Percentiles rank a stretch among this genome's conserved stretches.
These are phyloP conservation scores for Pestalotiopsis sp. DNA, from an alignment of 2,329 filamentous ascomycete genomes.

Conservation along the genomic window DNA sequence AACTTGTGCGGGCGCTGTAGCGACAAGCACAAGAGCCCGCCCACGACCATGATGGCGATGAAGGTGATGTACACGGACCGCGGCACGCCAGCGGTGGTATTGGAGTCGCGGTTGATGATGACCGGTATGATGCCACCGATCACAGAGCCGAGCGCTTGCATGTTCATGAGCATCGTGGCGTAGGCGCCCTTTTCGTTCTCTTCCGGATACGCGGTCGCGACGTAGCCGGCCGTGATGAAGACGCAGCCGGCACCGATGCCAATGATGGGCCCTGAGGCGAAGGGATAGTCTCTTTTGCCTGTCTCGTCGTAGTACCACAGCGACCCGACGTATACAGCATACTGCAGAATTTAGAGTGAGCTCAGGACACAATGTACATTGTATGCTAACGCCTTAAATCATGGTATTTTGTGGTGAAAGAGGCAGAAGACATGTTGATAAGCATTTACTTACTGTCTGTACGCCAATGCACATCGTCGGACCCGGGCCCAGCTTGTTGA, in stretches of 20 bases:
- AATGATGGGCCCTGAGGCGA: slow-evolving; percentile 25
- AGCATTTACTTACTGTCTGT: not conserved
- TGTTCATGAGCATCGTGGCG: slow-evolving; percentile 29
- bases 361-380: not conserved
- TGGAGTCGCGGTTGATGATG: slow-evolving; percentile 25
- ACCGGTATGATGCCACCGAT: slow-evolving; percentile 29
- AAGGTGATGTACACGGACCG: slow-evolving; percentile 28
- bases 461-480: slow-evolving; percentile 24
- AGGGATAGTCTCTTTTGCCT: slow-evolving; percentile 25
- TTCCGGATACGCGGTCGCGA: slow-evolving; percentile 33
- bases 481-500: slow-evolving; percentile 28
- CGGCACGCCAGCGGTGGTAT: slow-evolving; percentile 17
- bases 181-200: slow-evolving; percentile 32
- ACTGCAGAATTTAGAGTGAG: not conserved
- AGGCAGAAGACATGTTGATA: no score
- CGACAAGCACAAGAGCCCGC: slow-evolving; percentile 10
- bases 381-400: no score
- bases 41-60: slow-evolving; percentile 24
- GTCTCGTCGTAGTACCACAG: slow-evolving; percentile 30
- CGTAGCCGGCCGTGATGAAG: slow-evolving; percentile 32
- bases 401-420: not conserved
- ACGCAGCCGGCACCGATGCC: slow-evolving; percentile 31
- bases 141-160: slow-evolving; percentile 30
- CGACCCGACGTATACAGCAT: slow-evolving; percentile 28
- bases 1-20: slow-evolving; percentile 25